Evolutionary conservation across 139 green algal genomes (phyloP), one percentile per base, ranked within the genome.

Genomic region (Nannochloris sp.): DNA sequence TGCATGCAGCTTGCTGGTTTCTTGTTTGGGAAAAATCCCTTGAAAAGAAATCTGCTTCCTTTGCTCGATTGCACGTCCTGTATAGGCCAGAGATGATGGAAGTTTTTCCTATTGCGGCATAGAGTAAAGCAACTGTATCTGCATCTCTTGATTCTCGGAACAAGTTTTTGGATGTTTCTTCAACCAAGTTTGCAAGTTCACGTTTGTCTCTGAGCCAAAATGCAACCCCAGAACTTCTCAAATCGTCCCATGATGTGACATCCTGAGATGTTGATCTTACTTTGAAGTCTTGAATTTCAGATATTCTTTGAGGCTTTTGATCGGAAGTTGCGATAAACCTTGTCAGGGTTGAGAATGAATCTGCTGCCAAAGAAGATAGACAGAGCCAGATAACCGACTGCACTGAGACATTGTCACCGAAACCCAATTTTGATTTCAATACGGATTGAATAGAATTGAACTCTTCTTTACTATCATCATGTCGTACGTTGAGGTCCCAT

Each of bases 21-120:
- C 66, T 67, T 45, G 67, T 50, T 63, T 74, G 28, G 4, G 3
- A 73, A 61, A 96, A 96, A 77, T 95, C 80, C 3, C 81, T 74
- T 2, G 62, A 29, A 29, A 96, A 75, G 61, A 96, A 96, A 23
- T 96, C 89, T 0, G 82, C 74, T 13, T 89, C 61, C 71, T 88
- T 87, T 26, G 64, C 63, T 58, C 87, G 46, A 28, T 87, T 59
- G 44, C 23, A 62, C 36, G 53, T 77, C 43, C 87, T 76, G 75
- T 91, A 91, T 65, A 94, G 68, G 17, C 75, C 78, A 66, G 74
- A 68, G 45, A 95, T 74, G 28, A 91, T 65, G 0, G 48, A 40
- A 60, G 71, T 79, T 66, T 82, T 85, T 28, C 82, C 84, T 9
- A 95, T 76, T 0, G 83, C 86, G 4, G 85, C 33, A 69, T 95